These are phyloP conservation scores for Physaria fendleri DNA, from an alignment of 345 rosid species.

Conservation along the genomic window DNA sequence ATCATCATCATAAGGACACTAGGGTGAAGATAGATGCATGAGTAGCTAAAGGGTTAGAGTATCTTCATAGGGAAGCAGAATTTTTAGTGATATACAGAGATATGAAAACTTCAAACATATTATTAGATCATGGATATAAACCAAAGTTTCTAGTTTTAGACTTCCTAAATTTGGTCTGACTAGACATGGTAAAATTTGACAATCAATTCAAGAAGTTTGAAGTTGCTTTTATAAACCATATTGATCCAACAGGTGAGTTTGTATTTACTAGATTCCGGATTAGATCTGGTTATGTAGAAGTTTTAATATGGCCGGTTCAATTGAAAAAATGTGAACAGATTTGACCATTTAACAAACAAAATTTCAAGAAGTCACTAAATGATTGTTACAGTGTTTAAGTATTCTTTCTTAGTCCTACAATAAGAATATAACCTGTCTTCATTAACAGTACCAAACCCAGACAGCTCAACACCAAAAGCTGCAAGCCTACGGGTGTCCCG, in stretches of 20 bases:
- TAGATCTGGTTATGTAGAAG: neutral
- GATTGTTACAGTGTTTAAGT: constrained; percentile 42
- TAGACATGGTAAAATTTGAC: neutral
- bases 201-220: neutral
- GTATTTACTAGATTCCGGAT: neutral
- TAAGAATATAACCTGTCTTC: constrained; percentile 49
- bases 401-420: constrained; percentile 56
- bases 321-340: neutral
- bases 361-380: constrained; percentile 19
- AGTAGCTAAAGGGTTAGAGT: constrained; percentile 55
- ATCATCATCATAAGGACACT: too few species aligned
- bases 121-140: constrained; percentile 40
- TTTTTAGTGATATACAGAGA: constrained; percentile 64
- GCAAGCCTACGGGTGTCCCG: constrained; percentile 63
- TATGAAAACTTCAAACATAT: constrained; percentile 53
- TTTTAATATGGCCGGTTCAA: neutral
- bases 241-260: neutral
- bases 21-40: constrained; percentile 60
- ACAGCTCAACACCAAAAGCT: constrained; percentile 61
- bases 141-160: constrained; percentile 75
- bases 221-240: neutral
- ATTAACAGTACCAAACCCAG: constrained; percentile 69
- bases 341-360: neutral
- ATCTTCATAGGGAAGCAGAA: constrained; percentile 47
- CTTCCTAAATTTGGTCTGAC: constrained; percentile 70